phyloP scores from a whole-genome alignment of 805 yeast genomes.

The Suhomyces prunicola region DNA sequence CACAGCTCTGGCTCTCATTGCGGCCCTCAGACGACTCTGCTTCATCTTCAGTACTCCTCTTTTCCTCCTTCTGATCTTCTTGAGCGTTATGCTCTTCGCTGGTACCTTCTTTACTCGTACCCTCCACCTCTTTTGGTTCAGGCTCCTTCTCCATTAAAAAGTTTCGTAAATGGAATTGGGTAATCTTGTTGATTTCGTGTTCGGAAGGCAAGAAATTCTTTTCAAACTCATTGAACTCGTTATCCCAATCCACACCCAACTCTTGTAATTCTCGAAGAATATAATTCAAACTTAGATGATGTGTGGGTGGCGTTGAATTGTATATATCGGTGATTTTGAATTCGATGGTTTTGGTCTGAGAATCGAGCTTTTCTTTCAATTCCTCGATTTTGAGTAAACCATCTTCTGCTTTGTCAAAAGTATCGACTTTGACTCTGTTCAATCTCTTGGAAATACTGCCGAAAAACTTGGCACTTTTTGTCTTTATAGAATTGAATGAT shows the following conservation, averaged over 20 bases:
- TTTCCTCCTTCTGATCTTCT: not conserved
- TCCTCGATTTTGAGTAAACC: constrained; percentile 60
- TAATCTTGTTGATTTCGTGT: constrained; percentile 85
- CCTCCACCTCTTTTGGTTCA: not conserved
- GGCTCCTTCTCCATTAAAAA: constrained; percentile 57
- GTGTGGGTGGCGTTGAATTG: constrained; percentile 53
- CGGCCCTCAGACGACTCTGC: not conserved
- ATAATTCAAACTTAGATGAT: constrained; percentile 66
- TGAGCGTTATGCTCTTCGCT: not conserved
- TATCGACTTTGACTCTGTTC: constrained; percentile 71
- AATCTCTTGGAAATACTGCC: constrained; percentile 68
- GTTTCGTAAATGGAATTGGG: constrained; percentile 80
- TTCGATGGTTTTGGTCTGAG: constrained; percentile 48
- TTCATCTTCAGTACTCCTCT: not conserved
- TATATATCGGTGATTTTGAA: constrained; percentile 51
- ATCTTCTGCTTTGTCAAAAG: constrained; percentile 66
- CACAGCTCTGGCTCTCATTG: not conserved
- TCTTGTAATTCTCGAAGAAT: constrained; percentile 73
- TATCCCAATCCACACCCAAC: constrained; percentile 83
- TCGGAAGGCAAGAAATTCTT: constrained; percentile 81
- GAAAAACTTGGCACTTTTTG: constrained; percentile 60
- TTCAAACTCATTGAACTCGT: constrained; percentile 78
- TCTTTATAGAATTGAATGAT: constrained; percentile 50
- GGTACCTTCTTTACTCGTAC: not conserved
- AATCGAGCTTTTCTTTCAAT: constrained; percentile 49